Evolutionary conservation across 2,329 filamentous ascomycete genomes (phyloP).

Genomic region (Fusarium sp.): DNA sequence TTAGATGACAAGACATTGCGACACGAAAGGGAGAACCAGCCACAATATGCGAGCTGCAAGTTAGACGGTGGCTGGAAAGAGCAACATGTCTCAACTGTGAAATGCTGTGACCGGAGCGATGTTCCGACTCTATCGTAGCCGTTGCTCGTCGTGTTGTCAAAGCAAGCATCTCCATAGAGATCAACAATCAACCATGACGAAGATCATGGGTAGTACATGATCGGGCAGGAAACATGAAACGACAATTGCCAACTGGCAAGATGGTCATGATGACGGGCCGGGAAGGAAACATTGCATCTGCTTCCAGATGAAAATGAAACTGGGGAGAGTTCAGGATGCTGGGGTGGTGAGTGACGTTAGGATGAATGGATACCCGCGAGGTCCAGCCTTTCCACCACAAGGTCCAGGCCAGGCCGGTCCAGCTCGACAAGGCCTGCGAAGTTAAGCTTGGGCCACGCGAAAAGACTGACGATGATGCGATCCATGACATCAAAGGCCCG

Average conservation of each 20-base stretch:
- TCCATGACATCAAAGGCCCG: slow-evolving; percentile 45
- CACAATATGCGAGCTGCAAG: slow-evolving; percentile 23
- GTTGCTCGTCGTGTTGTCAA: neutral
- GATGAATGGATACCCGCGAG: neutral
- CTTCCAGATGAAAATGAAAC: slow-evolving; percentile 13
- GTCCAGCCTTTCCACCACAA: slow-evolving; percentile 4
- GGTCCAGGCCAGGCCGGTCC: slow-evolving; percentile 15
- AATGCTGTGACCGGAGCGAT: slow-evolving; percentile 5
- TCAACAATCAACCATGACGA: neutral
- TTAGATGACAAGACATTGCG: slow-evolving; percentile 16
- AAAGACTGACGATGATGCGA: slow-evolving; percentile 32
- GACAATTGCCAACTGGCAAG: neutral
- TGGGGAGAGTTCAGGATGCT: slow-evolving; percentile 1
- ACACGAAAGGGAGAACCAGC: slow-evolving; percentile 17
- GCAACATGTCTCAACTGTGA: slow-evolving; percentile 9
- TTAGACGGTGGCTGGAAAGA: slow-evolving; percentile 8
- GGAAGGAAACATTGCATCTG: slow-evolving; percentile 9
- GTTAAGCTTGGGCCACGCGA: slow-evolving; percentile 19
- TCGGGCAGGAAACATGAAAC: slow-evolving; percentile 13
- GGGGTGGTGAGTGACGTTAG: slow-evolving; percentile 23
- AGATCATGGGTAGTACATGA: slow-evolving; percentile 1
- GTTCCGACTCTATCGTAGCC: neutral
- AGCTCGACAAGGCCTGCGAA: slow-evolving; percentile 33
- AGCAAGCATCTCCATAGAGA: slow-evolving; percentile 1
- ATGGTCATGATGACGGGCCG: slow-evolving; percentile 24